Evolutionary conservation across 257 asterid species (phyloP), one percentile per base, ranked within the genome.

Genomic region (Primulina tabacum): DNA sequence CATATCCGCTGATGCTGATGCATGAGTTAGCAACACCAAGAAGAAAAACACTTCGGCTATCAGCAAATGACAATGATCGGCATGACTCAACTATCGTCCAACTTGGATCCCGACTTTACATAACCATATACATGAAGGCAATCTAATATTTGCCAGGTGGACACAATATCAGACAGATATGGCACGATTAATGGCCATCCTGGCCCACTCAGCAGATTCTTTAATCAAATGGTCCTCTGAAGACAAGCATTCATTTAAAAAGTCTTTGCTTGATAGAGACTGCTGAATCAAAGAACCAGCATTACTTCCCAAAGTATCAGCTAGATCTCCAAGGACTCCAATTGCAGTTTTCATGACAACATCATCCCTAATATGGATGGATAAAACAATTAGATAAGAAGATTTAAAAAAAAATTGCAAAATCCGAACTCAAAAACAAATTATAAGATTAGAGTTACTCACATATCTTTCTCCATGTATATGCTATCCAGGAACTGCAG

Each of bases 151-250:
- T 81, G 84, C 84, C 86, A 67, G 69, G 71, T 20, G 67, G 74
- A 67, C 71, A 61, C 66, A 58, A 34, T 78, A 78, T 91, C 92
- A 91, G 79, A 84, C 96, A 75, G 95, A 89, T 73, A 91, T 80
- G 55, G 97, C 96, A 61, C 97, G 97, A 68, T 79, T 78, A 65
- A 91, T 91, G 69, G 97, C 97, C 87, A 84, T 71, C 87, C 88
- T 86, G 68, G 97, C 97, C 97, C 97, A 91, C 81, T 91, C 97
- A 5, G 97, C 97, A 68, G 97, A 89, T 82, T 87, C 96, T 79
- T 89, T 91, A 18, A 91, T 87, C 87, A 89, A 80, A 81, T 87
- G 90, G 81, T 91, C 96, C 4, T 91, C 96, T 16, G 97, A 91
- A 47, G 95, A 83, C 82, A 91, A 81, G 78, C 97, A 91, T 56